phyloP scores from a whole-genome alignment of 2,329 filamentous ascomycete genomes.

The Mollisia scopiformis region DNA sequence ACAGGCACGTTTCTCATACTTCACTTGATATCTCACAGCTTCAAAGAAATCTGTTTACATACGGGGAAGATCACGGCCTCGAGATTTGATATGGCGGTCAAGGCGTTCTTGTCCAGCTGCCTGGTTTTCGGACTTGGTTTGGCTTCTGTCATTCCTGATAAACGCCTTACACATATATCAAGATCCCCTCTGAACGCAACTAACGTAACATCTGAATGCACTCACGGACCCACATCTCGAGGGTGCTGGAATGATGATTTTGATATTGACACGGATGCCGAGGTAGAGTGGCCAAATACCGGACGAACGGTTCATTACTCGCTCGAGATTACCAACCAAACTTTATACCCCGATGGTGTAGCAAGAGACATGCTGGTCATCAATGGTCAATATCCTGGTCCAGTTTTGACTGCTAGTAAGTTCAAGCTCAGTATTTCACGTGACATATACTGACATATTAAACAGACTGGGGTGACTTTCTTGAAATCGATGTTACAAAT shows the following conservation, averaged over 20 bases:
- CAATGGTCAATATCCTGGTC: conserved; percentile 39
- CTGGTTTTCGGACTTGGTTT: conserved; percentile 10
- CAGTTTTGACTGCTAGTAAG: conserved; percentile 34
- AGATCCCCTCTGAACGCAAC: not conserved
- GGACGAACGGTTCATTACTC: conserved; percentile 16
- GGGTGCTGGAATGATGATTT: conserved; percentile 14
- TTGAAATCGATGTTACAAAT: conserved; percentile 70
- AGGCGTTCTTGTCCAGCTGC: not conserved
- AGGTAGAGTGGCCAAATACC: conserved; percentile 16
- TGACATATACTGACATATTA: not conserved
- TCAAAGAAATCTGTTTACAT: no score
- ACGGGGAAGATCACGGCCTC: not conserved
- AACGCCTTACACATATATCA: not conserved
- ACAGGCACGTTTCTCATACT: no score
- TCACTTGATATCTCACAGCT: no score
- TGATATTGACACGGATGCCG: conserved; percentile 16
- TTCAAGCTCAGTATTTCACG: not conserved
- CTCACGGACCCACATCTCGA: conserved; percentile 9
- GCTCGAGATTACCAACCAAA: conserved; percentile 17
- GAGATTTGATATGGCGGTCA: conserved; percentile 3
- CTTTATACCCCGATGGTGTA: conserved; percentile 41
- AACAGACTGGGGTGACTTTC: conserved; percentile 37
- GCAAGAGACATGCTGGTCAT: conserved; percentile 53
- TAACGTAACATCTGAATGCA: conserved; percentile 3
- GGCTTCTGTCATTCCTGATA: conserved; percentile 8